Base-by-base conservation (phyloP, 345 rosid genomes). In the Anastatica hierochuntica region DNA sequence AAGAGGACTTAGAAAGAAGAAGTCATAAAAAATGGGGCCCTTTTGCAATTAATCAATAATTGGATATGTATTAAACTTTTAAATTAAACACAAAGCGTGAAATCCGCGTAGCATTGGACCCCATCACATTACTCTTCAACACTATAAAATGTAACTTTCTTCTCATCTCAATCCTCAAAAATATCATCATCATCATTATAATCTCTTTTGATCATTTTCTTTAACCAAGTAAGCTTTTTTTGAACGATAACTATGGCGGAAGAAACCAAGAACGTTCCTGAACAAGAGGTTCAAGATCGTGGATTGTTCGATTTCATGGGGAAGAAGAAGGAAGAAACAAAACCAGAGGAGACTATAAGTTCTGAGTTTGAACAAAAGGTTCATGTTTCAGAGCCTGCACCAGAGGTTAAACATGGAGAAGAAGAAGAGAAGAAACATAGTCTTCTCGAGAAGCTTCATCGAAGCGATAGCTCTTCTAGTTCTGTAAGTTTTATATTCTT, bases 231-330 rank as follows among this genome's bases (percentile, higher is more conserved):
- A 5, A 6, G 9, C 10, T 29, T 29, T 29, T n/a, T 14, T 16
- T 10, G 12, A n/a, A n/a, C n/a, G 12, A 38, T 29, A 13, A 40
- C 42, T 4, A 81, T 84, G 94, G 84, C 88, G 1, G 89, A 79
- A 8, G 74, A 79, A 63, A 43, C 27, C 43, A 52, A 49, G 64
- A 72, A 82, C 66, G 70, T 64, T 60, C 69, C 69, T 21, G 90
- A 74, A 72, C 34, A 14, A 13, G 79, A 82, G 76, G 41, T 60
- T 52, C 73, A 46, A 52, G 95, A 92, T 56, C 84, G 96, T 4
- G 98, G 98, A 29, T 0, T 84, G 70, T 77, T 87, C 52, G 96
- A 79, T 77, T 81, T 92, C 84, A 0, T 80, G 74, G 72, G 78
- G 59, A 83, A 81, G 81, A 82, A 85, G 63, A 57, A 82, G 29